Percentiles rank a stretch among this genome's conserved stretches.
Evolutionary conservation across 768 basidiomycete species (phyloP).

Genomic region (Trametes coccinea): DNA sequence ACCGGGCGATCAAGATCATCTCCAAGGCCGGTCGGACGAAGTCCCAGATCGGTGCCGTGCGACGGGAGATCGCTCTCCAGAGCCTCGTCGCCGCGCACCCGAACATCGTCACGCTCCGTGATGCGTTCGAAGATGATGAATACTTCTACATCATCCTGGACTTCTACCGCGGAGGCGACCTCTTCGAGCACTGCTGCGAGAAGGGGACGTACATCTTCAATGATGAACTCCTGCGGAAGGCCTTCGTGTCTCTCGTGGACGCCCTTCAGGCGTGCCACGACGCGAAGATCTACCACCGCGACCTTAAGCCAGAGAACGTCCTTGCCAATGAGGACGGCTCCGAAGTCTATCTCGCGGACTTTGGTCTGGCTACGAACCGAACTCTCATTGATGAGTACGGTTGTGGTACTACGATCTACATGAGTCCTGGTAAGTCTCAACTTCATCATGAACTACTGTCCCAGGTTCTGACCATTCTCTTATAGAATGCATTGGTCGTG

Average conservation of each 20-base stretch:
- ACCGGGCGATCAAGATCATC: slow-evolving; percentile 28
- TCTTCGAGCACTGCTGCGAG: slow-evolving; percentile 46
- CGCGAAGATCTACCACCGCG: slow-evolving; percentile 80
- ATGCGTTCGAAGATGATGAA: slow-evolving; percentile 58
- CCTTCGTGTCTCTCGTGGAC: slow-evolving; percentile 54
- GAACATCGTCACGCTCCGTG: slow-evolving; percentile 69
- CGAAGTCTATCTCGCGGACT: slow-evolving; percentile 48
- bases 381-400: slow-evolving; percentile 22
- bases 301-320: slow-evolving; percentile 99
- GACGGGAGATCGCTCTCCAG: slow-evolving; percentile 67
- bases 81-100: slow-evolving; percentile 52
- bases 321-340: slow-evolving; percentile 50
- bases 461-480: background rate
- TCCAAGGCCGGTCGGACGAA: slow-evolving; percentile 6
- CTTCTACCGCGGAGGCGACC: slow-evolving; percentile 41
- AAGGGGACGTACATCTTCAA: slow-evolving; percentile 33
- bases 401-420: slow-evolving; percentile 26
- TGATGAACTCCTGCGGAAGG: slow-evolving; percentile 16
- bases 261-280: slow-evolving; percentile 52
- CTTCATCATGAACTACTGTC: too few relatives aligned
- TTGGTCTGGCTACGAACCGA: slow-evolving; percentile 32
- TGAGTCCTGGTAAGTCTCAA: slow-evolving; percentile 27
- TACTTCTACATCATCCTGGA: slow-evolving; percentile 72
- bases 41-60: slow-evolving; percentile 38
- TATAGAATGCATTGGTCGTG: slow-evolving; percentile 37